Base-by-base conservation (phyloP, 106 monocot genomes). In the Ottelia alismoides region DNA sequence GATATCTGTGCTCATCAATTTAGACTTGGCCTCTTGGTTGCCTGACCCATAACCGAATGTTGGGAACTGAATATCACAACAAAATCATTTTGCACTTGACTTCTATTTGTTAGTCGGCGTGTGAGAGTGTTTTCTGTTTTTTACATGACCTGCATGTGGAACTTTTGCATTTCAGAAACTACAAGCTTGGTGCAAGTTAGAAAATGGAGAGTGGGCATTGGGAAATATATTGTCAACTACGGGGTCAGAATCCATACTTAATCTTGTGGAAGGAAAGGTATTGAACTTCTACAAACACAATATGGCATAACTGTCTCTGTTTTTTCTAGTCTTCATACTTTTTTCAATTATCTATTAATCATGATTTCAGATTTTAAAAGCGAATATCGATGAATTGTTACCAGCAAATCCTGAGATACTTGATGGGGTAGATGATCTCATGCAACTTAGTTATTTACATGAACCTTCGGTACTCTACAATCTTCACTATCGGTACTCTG, bases 361-460 rank as follows among this genome's bases (percentile, higher is more conserved):
- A n/a, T n/a, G n/a, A n/a, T 40, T 29, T 17, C 67, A 94, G 96
- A 81, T 85, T 40, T 29, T 85, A 22, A 89, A 57, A 60, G 27
- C 77, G 53, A 77, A 66, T 31, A 68, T 69, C 50, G 88, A 85
- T 22, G 75, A 50, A 58, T 58, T 96, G 28, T 62, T 89, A 58
- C 81, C 84, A 56, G 78, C 88, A 67, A 96, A 96, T 58, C 96
- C 96, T 23, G 84, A 85, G 45, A 89, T 96, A 56, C 96, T 96
- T 56, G 74, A 96, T 58, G 89, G 96, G 27, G 85, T 84, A 29
- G 88, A 96, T 74, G 88, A 96, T 69, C 78, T 96, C 30, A 77
- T 96, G 96, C 88, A 96, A 52, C 84, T 96, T 44, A 96, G 96
- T 71, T 96, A 96, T 72, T 62, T 96, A 70, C 64, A 85, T 66